phyloP scores from a whole-genome alignment of 768 basidiomycete species.

The Dentipellis fragilis region DNA sequence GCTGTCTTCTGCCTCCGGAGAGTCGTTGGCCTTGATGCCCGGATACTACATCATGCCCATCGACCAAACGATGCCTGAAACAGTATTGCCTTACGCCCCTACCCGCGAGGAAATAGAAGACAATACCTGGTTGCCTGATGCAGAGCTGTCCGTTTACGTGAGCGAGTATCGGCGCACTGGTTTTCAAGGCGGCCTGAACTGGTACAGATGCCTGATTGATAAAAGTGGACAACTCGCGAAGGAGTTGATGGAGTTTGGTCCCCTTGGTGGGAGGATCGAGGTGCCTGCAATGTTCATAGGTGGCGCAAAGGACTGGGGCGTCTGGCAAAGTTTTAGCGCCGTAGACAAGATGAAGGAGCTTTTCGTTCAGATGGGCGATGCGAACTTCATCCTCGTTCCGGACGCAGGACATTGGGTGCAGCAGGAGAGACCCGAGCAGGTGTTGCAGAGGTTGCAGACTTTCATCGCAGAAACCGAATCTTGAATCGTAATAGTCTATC shows the following conservation, averaged over 20 bases:
- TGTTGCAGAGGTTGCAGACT: slow-evolving; percentile 22
- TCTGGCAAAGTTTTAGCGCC: slow-evolving; percentile 43
- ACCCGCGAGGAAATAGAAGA: slow-evolving; percentile 18
- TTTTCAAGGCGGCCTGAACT: slow-evolving; percentile 55
- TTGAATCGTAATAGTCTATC: too few species aligned
- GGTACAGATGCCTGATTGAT: slow-evolving; percentile 37
- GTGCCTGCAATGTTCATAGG: slow-evolving; percentile 50
- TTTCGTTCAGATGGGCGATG: slow-evolving; percentile 26
- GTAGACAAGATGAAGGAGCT: slow-evolving; percentile 28
- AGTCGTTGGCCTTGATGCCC: slow-evolving; percentile 34
- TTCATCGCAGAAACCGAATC: neutral
- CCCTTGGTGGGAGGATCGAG: slow-evolving; percentile 30
- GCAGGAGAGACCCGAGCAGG: slow-evolving; percentile 39
- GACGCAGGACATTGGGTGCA: slow-evolving; percentile 60
- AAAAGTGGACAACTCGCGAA: slow-evolving; percentile 19
- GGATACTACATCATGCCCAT: slow-evolving; percentile 55
- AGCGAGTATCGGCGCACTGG: slow-evolving; percentile 40
- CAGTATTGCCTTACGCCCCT: slow-evolving; percentile 27
- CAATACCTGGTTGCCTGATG: slow-evolving; percentile 37
- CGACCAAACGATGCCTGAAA: slow-evolving; percentile 41
- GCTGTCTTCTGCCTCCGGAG: slow-evolving; percentile 23
- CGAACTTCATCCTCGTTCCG: slow-evolving; percentile 39
- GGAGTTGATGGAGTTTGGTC: slow-evolving; percentile 32
- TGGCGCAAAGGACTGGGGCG: slow-evolving; percentile 51
- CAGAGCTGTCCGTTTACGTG: slow-evolving; percentile 39